These are phyloP conservation scores for Cardiospermum halicacabum DNA, from an alignment of 345 rosid species.

Conservation along the genomic window DNA sequence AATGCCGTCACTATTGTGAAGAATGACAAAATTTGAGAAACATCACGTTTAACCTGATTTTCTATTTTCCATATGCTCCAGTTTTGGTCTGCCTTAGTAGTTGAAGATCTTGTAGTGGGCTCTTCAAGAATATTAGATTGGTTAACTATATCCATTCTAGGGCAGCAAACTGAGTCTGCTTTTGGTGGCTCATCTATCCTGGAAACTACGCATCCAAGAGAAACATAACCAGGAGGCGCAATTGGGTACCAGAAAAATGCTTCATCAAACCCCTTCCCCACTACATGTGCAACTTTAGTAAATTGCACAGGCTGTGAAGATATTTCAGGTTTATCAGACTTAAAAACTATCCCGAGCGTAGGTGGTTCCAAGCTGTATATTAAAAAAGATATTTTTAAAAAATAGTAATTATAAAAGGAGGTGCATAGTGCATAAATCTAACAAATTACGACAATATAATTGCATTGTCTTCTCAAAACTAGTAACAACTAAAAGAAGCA, in stretches of 20 bases:
- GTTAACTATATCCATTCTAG: conserved; percentile 87
- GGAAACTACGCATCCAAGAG: conserved; percentile 85
- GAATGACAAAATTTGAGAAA: conserved; percentile 13
- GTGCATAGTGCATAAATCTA: conserved; percentile 17
- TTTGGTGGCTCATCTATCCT: conserved; percentile 69
- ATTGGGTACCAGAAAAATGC: conserved; percentile 93
- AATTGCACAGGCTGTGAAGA: conserved; percentile 90
- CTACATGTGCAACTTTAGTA: conserved; percentile 76
- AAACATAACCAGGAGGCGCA: conserved; percentile 95
- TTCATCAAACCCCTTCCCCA: conserved; percentile 85
- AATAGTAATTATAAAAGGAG: neutral
- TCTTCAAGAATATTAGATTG: conserved; percentile 72
- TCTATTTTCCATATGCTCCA: conserved; percentile 99
- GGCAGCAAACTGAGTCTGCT: conserved; percentile 73
- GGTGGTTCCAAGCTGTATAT: conserved; percentile 88
- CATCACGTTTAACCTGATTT: conserved; percentile 69
- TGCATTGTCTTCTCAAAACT: neutral
- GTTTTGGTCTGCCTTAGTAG: conserved; percentile 70
- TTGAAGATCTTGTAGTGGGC: conserved; percentile 75
- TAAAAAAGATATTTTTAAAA: conserved; percentile 21
- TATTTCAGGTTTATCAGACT: conserved; percentile 65
- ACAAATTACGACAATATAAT: conserved; percentile 8
- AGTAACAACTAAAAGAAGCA: conserved; percentile 8
- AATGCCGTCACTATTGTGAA: neutral
- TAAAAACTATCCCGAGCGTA: conserved; percentile 74